Evolutionary conservation across 1,284 basidiomycete genomes (phyloP), one percentile per base, ranked within the genome.

Genomic region (Heterobasidion parviporum): DNA sequence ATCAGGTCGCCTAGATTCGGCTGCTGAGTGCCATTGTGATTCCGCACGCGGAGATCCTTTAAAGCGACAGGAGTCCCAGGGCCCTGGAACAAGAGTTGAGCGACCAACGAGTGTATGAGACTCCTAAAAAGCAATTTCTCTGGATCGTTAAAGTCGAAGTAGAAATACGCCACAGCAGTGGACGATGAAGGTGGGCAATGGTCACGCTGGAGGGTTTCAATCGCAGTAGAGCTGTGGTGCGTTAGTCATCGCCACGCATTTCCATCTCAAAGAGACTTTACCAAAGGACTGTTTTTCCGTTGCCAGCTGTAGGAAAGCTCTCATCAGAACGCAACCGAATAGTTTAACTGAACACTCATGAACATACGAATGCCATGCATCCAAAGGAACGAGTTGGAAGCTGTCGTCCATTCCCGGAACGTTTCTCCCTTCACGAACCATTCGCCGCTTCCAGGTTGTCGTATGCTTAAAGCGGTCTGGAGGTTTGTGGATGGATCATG

Each of bases 341-440:
- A 43, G 15, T 26, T 16, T 1, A 47, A 16, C 15, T 8, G 9
- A 2, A 18, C 4, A 18, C 16, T 3, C 8, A 16, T 14, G n/a
- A 15, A 47, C 45, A 9, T n/a, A 47, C 45, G 16, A 9, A n/a
- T 26, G 4, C 45, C 45, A n/a, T 47, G 45, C 8, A 47, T 47
- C 45, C 45, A 47, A n/a, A 47, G 45, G 20, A 47, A 47, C 20
- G 45, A 47, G 16, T 10, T 10, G 15, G 38, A 3, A 10, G 8
- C 9, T 41, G 38, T 15, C 38, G 2, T 41, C 38, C 81, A 53
- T 18, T 18, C 18, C 18, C 18, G 18, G 18, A 18, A 18, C 2
- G 18, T 18, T 18, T 18, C 18, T 18, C 18, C 18, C 18, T 18
- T 18, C 18, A 18, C 18, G 18, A 18, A 18, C 18, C 18, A 18